A percentile compares a stretch with the other conserved stretches of the same genome.
phyloP scores from a whole-genome alignment of 1,284 basidiomycete species.

The Ceratobasidium sp. region DNA sequence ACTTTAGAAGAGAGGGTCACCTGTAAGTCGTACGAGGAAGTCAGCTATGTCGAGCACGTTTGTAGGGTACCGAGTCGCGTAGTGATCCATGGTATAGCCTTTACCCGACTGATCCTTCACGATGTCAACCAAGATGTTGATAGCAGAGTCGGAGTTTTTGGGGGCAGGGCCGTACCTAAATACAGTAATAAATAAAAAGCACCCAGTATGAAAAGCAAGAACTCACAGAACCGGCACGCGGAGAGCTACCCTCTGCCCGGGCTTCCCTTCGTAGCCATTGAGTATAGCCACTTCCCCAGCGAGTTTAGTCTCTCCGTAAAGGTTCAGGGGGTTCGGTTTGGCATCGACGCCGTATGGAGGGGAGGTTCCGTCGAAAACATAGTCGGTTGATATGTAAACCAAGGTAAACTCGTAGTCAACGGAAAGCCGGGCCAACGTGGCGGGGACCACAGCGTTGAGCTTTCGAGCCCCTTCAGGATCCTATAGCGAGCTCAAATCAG shows the following conservation, averaged over 20 bases:
- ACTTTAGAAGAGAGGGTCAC: constrained; percentile 56
- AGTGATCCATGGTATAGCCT: constrained; percentile 88
- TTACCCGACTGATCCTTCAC: constrained; percentile 83
- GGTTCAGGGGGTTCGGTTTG: constrained; percentile 78
- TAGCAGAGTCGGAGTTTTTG: constrained; percentile 80
- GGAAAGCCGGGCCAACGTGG: constrained; percentile 71
- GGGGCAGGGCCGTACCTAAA: constrained; percentile 82
- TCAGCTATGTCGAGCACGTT: constrained; percentile 73
- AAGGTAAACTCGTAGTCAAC: constrained; percentile 67
- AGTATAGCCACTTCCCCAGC: constrained; percentile 80
- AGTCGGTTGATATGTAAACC: constrained; percentile 79
- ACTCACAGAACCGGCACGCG: constrained; percentile 84
- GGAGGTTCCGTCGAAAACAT: constrained; percentile 87
- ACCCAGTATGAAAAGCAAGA: neutral
- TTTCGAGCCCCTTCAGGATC: constrained; percentile 74
- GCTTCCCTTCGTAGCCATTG: constrained; percentile 60
- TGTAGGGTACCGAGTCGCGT: constrained; percentile 70
- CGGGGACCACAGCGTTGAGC: constrained; percentile 79
- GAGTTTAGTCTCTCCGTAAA: constrained; percentile 82
- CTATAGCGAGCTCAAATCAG: constrained; percentile 55
- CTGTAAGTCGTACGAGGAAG: constrained; percentile 76
- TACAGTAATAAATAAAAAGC: neutral
- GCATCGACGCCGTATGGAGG: constrained; percentile 80
- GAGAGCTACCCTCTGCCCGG: constrained; percentile 68
- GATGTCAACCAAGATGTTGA: constrained; percentile 83